These are phyloP conservation scores for Niveomyces coronatus DNA, from an alignment of 2,329 filamentous ascomycete species.

Conservation along the genomic window DNA sequence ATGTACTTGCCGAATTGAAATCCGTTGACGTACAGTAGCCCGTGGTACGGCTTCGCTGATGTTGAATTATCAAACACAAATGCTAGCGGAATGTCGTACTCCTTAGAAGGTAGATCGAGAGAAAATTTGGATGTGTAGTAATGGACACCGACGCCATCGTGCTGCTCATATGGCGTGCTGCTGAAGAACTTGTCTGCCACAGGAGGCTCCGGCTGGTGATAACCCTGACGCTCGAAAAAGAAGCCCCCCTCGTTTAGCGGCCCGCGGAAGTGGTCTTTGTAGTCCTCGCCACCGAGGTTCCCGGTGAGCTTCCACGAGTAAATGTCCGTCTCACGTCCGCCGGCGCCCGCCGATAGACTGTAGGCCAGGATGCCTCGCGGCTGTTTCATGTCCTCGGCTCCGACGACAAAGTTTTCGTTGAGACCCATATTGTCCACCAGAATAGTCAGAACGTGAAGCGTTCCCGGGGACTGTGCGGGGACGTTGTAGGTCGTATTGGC, in stretches of 20 bases:
- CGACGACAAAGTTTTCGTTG: conserved; percentile 50
- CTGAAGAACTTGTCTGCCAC: conserved; percentile 24
- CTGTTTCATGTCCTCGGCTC: conserved; percentile 45
- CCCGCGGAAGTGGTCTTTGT: conserved; percentile 42
- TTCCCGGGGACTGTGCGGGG: conserved; percentile 37
- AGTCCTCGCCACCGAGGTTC: conserved; percentile 50
- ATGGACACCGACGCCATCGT: conserved; percentile 34
- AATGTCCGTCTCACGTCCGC: conserved; percentile 34
- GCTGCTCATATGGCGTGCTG: conserved; percentile 5
- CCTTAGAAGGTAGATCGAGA: conserved; percentile 36
- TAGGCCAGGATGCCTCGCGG: conserved; percentile 50
- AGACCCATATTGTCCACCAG: conserved; percentile 61
- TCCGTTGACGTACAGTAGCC: conserved; percentile 58
- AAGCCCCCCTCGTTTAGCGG: conserved; percentile 52
- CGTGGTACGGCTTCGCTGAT: conserved; percentile 32
- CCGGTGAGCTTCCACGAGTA: conserved; percentile 50
- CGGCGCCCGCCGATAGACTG: conserved; percentile 30
- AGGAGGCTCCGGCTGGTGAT: conserved; percentile 38
- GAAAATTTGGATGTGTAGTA: conserved; percentile 45
- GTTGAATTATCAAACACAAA: conserved; percentile 40
- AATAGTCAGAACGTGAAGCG: conserved; percentile 51
- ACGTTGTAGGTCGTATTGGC: conserved; percentile 46
- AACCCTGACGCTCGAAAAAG: conserved; percentile 45
- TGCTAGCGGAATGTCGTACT: conserved; percentile 46
- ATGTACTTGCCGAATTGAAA: conserved; percentile 50